A percentile compares a stretch with the other conserved stretches of the same genome.
Conservation (phyloP, 768 basidiomycete genomes). For the Tulasnella sp. region DNA sequence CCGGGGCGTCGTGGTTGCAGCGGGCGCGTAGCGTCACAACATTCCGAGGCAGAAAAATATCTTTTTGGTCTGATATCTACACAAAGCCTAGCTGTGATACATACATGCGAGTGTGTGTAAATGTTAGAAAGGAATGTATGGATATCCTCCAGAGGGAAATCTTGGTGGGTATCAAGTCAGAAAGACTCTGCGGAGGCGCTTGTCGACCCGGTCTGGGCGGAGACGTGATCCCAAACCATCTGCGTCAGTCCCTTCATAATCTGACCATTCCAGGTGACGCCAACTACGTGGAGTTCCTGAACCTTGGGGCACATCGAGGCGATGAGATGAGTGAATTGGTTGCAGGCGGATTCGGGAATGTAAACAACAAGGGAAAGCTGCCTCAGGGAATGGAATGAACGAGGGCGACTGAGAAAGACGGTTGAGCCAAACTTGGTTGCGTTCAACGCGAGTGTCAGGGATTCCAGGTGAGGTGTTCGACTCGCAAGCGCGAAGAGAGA, state of each 20-base stretch:
- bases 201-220: not conserved
- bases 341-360: not conserved
- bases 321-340: not conserved
- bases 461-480: not conserved
- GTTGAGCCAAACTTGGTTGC: not conserved
- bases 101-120: too few relatives aligned
- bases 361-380: not conserved
- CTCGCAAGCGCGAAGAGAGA: not conserved
- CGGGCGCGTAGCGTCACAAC: too few relatives aligned
- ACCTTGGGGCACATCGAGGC: not conserved
- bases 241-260: not conserved
- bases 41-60: too few relatives aligned
- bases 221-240: not conserved
- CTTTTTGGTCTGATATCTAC: too few relatives aligned
- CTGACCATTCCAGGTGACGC: not conserved
- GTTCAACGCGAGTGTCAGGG: not conserved
- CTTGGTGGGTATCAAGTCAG: not conserved
- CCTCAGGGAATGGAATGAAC: not conserved
- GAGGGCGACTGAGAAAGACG: not conserved
- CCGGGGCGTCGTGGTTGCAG: too few relatives aligned
- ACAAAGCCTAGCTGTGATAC: too few relatives aligned
- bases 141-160: not conserved
- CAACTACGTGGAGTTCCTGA: not conserved
- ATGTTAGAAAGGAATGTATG: too few relatives aligned
- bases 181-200: not conserved